Conservation (phyloP, 192 early-diverging fungal species). For the Coemansia javaensis region DNA sequence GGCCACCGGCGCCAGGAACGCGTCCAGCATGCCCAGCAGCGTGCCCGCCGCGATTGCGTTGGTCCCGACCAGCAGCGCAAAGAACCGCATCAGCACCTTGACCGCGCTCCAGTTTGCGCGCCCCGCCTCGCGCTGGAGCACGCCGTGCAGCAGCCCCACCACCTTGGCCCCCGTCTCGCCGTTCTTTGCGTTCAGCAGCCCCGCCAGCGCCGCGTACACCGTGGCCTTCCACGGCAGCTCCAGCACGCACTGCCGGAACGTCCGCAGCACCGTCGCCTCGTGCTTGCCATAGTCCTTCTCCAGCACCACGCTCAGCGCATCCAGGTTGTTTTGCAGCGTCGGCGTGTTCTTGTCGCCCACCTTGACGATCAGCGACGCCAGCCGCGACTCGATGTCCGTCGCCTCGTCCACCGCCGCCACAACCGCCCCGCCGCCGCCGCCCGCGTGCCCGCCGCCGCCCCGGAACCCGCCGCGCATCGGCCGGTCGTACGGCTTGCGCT, state of each 20-base stretch:
- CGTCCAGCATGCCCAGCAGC: constrained; percentile 60
- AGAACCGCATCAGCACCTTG: constrained; percentile 76
- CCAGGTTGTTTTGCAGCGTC: constrained; percentile 60
- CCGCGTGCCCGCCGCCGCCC: constrained; percentile 8
- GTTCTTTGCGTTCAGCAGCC: constrained; percentile 75
- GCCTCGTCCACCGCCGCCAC: constrained; percentile 37
- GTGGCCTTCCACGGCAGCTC: constrained; percentile 44
- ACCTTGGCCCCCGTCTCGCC: constrained; percentile 60
- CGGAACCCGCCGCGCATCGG: constrained; percentile 29
- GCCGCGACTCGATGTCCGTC: constrained; percentile 61
- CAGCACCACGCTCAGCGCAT: constrained; percentile 64
- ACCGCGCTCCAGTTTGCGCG: constrained; percentile 63
- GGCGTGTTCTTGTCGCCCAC: constrained; percentile 69
- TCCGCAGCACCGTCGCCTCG: constrained; percentile 56
- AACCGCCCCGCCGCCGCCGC: constrained; percentile 7
- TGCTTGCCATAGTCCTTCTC: constrained; percentile 67
- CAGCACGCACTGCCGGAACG: constrained; percentile 47
- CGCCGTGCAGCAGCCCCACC: constrained; percentile 53
- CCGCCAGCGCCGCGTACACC: constrained; percentile 74
- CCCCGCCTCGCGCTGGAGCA: constrained; percentile 55
- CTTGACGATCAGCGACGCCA: constrained; percentile 68
- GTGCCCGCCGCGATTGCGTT: constrained; percentile 67
- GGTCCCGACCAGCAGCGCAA: constrained; percentile 73
- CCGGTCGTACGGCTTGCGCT: constrained; percentile 50
- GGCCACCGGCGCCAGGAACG: constrained; percentile 55